Conservation (phyloP, 768 basidiomycete species). For the Agrocybe praecox region DNA sequence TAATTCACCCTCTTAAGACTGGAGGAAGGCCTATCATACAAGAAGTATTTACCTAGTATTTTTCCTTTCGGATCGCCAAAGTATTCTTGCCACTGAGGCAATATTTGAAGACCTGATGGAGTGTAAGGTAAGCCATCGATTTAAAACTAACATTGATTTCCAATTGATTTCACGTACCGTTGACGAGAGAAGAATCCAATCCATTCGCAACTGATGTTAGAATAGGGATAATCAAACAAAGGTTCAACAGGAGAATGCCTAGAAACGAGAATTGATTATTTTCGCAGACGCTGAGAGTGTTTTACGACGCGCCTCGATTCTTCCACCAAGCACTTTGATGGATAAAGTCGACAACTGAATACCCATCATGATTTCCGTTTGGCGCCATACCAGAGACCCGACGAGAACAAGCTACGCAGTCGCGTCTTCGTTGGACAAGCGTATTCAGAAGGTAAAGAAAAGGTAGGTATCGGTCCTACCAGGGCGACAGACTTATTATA, state of each 20-base stretch:
- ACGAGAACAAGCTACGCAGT: background rate
- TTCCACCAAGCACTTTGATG: conserved; percentile 63
- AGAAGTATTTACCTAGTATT: conserved; percentile 41
- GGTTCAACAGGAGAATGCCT: conserved; percentile 63
- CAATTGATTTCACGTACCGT: conserved; percentile 31
- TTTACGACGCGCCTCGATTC: conserved; percentile 48
- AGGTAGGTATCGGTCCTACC: background rate
- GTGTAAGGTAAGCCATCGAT: too few relatives aligned
- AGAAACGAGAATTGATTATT: background rate
- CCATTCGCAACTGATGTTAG: conserved; percentile 69
- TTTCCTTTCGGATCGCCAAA: conserved; percentile 56
- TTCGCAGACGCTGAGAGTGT: background rate
- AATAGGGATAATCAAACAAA: conserved; percentile 63
- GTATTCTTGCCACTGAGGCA: conserved; percentile 62
- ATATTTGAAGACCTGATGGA: conserved; percentile 60
- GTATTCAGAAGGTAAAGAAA: background rate
- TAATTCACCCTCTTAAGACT: conserved; percentile 19
- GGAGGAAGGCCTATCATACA: background rate
- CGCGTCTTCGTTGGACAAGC: background rate
- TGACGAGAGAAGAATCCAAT: conserved; percentile 68
- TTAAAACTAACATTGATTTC: too few relatives aligned
- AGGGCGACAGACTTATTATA: background rate
- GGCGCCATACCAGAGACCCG: conserved; percentile 13
- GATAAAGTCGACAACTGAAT: conserved; percentile 59
- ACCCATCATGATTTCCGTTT: conserved; percentile 11